These are phyloP conservation scores for Mycena olivaceomarginata DNA, from an alignment of 768 basidiomycete species.

Conservation along the genomic window DNA sequence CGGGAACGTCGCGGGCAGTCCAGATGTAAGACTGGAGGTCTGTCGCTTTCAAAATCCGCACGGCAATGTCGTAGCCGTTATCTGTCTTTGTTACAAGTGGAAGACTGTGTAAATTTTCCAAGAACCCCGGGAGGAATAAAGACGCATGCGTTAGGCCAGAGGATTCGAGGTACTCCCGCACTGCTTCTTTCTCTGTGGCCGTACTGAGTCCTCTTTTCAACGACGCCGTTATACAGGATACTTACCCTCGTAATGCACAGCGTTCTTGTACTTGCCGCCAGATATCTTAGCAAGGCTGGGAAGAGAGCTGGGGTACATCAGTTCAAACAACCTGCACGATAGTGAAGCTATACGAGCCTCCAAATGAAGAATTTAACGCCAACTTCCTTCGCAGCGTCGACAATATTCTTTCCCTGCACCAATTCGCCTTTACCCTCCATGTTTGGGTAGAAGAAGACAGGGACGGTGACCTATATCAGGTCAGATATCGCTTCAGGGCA, in stretches of 20 bases:
- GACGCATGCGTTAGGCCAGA: constrained; percentile 20
- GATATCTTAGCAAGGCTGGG: constrained; percentile 7
- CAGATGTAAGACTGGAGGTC: constrained; percentile 8
- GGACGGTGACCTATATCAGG: constrained; percentile 8
- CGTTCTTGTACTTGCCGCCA: constrained; percentile 27
- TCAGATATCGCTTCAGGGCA: not conserved
- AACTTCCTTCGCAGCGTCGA: constrained; percentile 16
- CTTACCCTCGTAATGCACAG: not conserved
- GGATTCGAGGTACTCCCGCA: constrained; percentile 21
- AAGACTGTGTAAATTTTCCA: constrained; percentile 17
- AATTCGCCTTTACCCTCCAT: constrained; percentile 6
- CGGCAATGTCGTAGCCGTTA: not conserved
- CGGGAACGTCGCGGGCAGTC: constrained; percentile 22
- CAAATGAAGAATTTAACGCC: constrained; percentile 29
- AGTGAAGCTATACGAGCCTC: not conserved
- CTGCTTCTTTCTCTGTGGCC: constrained; percentile 12
- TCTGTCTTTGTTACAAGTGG: constrained; percentile 1
- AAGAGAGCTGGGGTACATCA: constrained; percentile 9
- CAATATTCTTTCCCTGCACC: constrained; percentile 12
- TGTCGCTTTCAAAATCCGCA: not conserved
- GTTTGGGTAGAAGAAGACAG: not conserved
- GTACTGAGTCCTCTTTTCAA: too few relatives aligned
- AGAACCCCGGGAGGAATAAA: constrained; percentile 19
- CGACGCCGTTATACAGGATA: too few relatives aligned
- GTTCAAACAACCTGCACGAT: not conserved